phyloP scores from a whole-genome alignment of 108 stramenopile genomes.

The Schizochytrium sp. region DNA sequence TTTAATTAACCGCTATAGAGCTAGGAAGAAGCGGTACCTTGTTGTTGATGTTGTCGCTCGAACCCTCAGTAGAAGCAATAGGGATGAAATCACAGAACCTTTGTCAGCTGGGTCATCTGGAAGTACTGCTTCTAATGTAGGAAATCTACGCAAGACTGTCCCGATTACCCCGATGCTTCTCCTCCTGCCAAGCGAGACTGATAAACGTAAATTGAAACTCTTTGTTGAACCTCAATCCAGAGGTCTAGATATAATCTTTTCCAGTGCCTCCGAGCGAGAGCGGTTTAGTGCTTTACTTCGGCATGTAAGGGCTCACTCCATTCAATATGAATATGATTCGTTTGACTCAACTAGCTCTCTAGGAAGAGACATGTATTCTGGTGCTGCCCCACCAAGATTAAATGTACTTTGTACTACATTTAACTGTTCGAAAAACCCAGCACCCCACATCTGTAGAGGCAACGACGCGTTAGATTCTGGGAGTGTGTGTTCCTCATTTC shows the following conservation, averaged over 20 bases:
- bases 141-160: slow-evolving; percentile 31
- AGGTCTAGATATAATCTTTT: slow-evolving; percentile 25
- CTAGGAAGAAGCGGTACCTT: neutral
- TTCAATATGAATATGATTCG: neutral
- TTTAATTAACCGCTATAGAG: slow-evolving; percentile 4
- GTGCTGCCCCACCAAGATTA: slow-evolving; percentile 8
- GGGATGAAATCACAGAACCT: slow-evolving; percentile 5
- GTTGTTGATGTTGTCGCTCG: slow-evolving; percentile 1
- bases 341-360: neutral
- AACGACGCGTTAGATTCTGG: neutral
- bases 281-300: slow-evolving; percentile 18
- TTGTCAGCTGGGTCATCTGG: neutral
- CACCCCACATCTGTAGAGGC: neutral
- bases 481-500: no score
- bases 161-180: neutral
- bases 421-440: slow-evolving; percentile 28
- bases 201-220: slow-evolving; percentile 26
- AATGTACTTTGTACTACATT: slow-evolving; percentile 23
- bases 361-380: neutral
- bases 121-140: neutral
- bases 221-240: neutral
- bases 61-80: slow-evolving; percentile 8
- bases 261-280: neutral
- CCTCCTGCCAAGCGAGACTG: neutral
- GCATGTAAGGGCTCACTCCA: neutral